Evolutionary conservation across 306 rosid genomes (phyloP), one percentile per base, ranked within the genome.

Genomic region (Senna siamea): DNA sequence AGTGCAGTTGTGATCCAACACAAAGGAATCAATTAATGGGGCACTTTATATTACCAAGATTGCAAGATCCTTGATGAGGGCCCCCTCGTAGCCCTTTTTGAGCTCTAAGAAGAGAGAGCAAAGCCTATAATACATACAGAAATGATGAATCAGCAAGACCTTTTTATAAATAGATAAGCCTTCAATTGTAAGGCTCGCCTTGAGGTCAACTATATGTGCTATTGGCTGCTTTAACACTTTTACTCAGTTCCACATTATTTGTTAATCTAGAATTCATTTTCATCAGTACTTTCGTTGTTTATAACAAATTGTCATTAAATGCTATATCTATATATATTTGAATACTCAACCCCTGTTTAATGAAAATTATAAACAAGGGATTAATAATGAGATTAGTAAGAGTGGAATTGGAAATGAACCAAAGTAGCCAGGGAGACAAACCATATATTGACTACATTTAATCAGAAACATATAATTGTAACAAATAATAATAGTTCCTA

Each of bases 1-100:
- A 9, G 43, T 44, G 41, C 26, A 30, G 5, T 32, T 32, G 37
- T 2, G 5, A 32, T 5, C 37, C 37, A 2, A 32, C 40, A 37
- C 0, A 37, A 37, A 4, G 60, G 59, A 64, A 78, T 63, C n/a
- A 78, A 19, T 5, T 13, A 20, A 76, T 22, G 76, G 81, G 54
- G 46, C 65, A 46, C 40, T 58, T 53, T 13, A 46, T 28, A 65
- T 59, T 13, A 51, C 1, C 0, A 35, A 70, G 82, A 80, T 80
- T 70, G 75, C 75, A 48, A 63, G 73, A 80, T 84, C 85, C 80
- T 63, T 26, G 58, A 53, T 59, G 59, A 66, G 77, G 83, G 68
- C 78, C 78, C 83, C 60, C 34, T 7, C 5, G 4, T 26, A 26
- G 30, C 30, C 30, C 30, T 26, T 26, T 26, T 26, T 37, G 40